Base-by-base conservation (phyloP, 192 early-diverging fungal genomes). In the Backusella tuberculispora region DNA sequence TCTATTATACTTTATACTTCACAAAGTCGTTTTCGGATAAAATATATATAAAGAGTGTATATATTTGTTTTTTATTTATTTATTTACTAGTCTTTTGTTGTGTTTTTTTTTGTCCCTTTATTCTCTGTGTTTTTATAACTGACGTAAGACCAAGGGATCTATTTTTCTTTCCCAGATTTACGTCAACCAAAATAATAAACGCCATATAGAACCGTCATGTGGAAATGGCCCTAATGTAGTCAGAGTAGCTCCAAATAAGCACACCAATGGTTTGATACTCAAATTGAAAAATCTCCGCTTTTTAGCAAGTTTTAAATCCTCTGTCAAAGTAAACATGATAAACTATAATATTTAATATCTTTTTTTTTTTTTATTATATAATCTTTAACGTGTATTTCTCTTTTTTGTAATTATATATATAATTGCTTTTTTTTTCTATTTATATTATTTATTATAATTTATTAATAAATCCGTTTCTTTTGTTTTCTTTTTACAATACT, bases 241-340 rank as follows among this genome's bases (percentile, higher is more conserved):
- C 21, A 60, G 53, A 60, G 53, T 60, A 60, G 50, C 50, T 56
- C n/a, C 21, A 21, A 56, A 56, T 56, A 56, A 56, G 24, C 53
- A 60, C 19, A 24, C 10, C 42, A 19, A 60, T 13, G 12, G 24
- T 60, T 1, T 60, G 19, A 60, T 60, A 60, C 53, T 60, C 21
- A 60, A 60, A 60, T 60, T 60, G 53, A 60, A 60, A 60, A 60
- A 60, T 60, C 53, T 60, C 53, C 53, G 53, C 53, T 60, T 13
- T 60, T 60, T 13, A 60, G 53, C 53, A 60, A 60, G 53, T 60
- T 60, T 60, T 60, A 60, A 60, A 60, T 60, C 53, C 21, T 60
- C 53, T 60, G 53, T 60, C 53, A 26, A 60, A 60, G 21, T 60
- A 60, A 60, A 60, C 53, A 60, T 21, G 19, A 3, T 10, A n/a